These are phyloP conservation scores for Mycena epipterygia DNA, from an alignment of 768 basidiomycete genomes.

Conservation along the genomic window DNA sequence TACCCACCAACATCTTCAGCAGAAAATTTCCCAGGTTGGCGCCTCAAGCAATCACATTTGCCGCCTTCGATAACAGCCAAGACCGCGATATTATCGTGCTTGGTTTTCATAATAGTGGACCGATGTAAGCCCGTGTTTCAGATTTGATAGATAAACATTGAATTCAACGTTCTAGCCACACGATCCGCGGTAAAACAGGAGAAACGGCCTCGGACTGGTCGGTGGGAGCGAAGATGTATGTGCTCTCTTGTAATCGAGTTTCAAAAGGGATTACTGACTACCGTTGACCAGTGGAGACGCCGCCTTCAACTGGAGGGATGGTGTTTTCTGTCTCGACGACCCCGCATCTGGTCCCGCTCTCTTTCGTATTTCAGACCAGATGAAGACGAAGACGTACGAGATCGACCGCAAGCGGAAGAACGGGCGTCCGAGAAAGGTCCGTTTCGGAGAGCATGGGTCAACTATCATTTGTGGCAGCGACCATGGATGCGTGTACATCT, in stretches of 20 bases:
- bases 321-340: conserved; percentile 18
- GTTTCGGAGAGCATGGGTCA: conserved; percentile 13
- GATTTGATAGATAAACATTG: neutral
- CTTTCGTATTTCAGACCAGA: conserved; percentile 7
- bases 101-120: conserved; percentile 8
- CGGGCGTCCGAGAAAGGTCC: conserved; percentile 9
- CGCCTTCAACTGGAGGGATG: conserved; percentile 14
- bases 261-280: neutral
- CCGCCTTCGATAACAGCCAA: conserved; percentile 1
- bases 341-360: conserved; percentile 15
- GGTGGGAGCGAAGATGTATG: conserved; percentile 2
- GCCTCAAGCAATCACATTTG: conserved; percentile 9
- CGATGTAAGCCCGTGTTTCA: neutral
- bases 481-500: conserved; percentile 18
- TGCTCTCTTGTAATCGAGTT: neutral
- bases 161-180: neutral
- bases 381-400: conserved; percentile 6
- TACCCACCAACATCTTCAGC: conserved; percentile 13
- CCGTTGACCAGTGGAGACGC: conserved; percentile 4
- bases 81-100: conserved; percentile 17
- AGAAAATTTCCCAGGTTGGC: neutral
- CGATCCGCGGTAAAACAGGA: conserved; percentile 2
- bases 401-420: neutral
- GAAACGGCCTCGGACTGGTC: neutral
- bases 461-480: conserved; percentile 10